Conservation (phyloP, 2,329 filamentous ascomycete species). For the Dothiorella sarmentorum region DNA sequence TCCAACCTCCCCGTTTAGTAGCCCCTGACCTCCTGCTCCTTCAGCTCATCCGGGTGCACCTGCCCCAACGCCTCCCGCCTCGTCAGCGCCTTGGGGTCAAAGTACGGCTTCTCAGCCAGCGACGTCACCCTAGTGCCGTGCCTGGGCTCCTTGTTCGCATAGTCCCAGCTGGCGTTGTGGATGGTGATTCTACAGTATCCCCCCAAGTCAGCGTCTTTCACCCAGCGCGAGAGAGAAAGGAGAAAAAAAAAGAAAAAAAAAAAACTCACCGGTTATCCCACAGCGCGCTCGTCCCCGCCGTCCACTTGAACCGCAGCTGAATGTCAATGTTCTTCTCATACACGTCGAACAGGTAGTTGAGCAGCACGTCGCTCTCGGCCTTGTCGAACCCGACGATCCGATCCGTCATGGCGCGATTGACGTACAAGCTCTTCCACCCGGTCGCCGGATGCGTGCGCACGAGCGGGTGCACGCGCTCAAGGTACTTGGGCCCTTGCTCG, state of each 20-base stretch:
- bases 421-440: conserved; percentile 70
- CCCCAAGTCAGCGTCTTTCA: background rate
- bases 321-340: conserved; percentile 69
- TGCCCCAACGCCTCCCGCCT: conserved; percentile 64
- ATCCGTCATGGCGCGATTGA: conserved; percentile 67
- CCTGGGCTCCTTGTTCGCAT: conserved; percentile 62
- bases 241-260: no score
- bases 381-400: conserved; percentile 67
- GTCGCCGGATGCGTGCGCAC: conserved; percentile 70
- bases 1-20: background rate
- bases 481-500: conserved; percentile 58
- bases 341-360: conserved; percentile 65
- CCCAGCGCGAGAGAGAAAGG: no score
- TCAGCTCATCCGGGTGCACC: conserved; percentile 53
- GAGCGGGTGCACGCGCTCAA: conserved; percentile 67
- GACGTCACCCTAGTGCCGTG: conserved; percentile 71
- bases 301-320: conserved; percentile 70
- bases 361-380: conserved; percentile 64
- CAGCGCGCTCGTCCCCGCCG: conserved; percentile 60
- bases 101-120: conserved; percentile 68
- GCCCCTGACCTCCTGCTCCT: background rate
- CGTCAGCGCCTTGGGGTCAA: conserved; percentile 61
- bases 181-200: conserved; percentile 58
- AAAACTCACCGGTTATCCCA: conserved; percentile 64
- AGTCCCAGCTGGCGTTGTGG: conserved; percentile 72